phyloP scores from a whole-genome alignment of 2,329 filamentous ascomycete species.

The Neonectria hederae region DNA sequence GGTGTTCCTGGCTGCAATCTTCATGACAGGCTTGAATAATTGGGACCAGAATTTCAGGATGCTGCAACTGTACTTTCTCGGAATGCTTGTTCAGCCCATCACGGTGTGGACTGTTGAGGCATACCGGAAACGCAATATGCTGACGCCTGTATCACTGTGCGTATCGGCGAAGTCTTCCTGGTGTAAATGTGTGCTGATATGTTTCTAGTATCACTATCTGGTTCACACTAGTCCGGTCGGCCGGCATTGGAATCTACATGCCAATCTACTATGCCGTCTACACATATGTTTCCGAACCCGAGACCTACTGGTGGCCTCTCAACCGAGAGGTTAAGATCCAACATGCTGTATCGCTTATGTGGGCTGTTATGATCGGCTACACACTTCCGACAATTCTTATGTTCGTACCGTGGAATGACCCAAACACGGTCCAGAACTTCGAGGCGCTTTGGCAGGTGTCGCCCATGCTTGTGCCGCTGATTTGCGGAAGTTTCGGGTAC shows the following conservation, averaged over 20 bases:
- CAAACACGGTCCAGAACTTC: not conserved
- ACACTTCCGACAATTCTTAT: constrained; percentile 15
- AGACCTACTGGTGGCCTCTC: constrained; percentile 26
- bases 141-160: constrained; percentile 13
- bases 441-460: constrained; percentile 23
- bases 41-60: constrained; percentile 13
- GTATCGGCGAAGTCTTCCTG: not conserved
- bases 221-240: constrained; percentile 15
- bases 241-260: constrained; percentile 18
- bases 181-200: not conserved
- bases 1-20: constrained; percentile 6
- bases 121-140: constrained; percentile 15
- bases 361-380: constrained; percentile 11
- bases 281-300: constrained; percentile 15
- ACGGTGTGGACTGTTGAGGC: constrained; percentile 16
- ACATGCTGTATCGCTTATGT: not conserved
- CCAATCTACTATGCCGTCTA: constrained; percentile 28
- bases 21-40: constrained; percentile 14
- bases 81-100: constrained; percentile 21
- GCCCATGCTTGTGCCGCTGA: constrained; percentile 16
- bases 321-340: constrained; percentile 12
- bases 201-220: constrained; percentile 15
- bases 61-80: constrained; percentile 21
- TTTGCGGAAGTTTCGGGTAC: constrained; percentile 8
- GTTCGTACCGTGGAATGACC: constrained; percentile 13